Conservation (phyloP, 768 basidiomycete genomes). For the Clitopilus hobsonii region DNA sequence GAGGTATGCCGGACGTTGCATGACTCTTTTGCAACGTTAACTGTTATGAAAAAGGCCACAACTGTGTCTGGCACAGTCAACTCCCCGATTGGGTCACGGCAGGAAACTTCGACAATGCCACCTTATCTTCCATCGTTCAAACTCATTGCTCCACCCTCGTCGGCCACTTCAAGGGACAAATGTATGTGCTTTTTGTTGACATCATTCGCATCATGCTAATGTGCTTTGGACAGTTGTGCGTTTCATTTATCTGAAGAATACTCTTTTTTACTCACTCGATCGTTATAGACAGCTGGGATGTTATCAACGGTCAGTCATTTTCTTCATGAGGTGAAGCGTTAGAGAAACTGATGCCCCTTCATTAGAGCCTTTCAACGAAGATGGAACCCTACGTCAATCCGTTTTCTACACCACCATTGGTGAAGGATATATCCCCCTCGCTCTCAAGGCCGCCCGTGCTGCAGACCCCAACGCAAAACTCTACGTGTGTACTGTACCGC, state of each 20-base stretch:
- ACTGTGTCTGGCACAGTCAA: slow-evolving; percentile 49
- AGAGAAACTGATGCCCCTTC: slow-evolving; percentile 12
- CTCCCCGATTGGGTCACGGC: slow-evolving; percentile 46
- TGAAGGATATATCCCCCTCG: slow-evolving; percentile 32
- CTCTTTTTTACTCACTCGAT: slow-evolving; percentile 16
- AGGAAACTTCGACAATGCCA: slow-evolving; percentile 35
- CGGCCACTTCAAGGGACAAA: slow-evolving; percentile 47
- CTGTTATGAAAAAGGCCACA: slow-evolving; percentile 27
- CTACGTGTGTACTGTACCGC: slow-evolving; percentile 30
- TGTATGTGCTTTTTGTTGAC: slow-evolving; percentile 24
- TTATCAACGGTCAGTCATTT: slow-evolving; percentile 30
- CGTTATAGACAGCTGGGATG: slow-evolving; percentile 34
- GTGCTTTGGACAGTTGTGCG: slow-evolving; percentile 22
- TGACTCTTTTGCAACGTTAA: background rate
- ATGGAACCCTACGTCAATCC: slow-evolving; percentile 38
- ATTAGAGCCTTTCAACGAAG: slow-evolving; percentile 37
- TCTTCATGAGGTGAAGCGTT: background rate
- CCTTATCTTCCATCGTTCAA: slow-evolving; percentile 38
- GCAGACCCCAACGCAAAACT: slow-evolving; percentile 55
- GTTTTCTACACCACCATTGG: slow-evolving; percentile 41
- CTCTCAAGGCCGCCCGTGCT: slow-evolving; percentile 36
- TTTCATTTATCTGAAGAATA: no score
- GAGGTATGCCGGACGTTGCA: slow-evolving; percentile 24
- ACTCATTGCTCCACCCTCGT: slow-evolving; percentile 47
- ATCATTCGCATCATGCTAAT: background rate